Base-by-base conservation (phyloP, 495 filamentous ascomycete species). In the Aspergillus ostianus region DNA sequence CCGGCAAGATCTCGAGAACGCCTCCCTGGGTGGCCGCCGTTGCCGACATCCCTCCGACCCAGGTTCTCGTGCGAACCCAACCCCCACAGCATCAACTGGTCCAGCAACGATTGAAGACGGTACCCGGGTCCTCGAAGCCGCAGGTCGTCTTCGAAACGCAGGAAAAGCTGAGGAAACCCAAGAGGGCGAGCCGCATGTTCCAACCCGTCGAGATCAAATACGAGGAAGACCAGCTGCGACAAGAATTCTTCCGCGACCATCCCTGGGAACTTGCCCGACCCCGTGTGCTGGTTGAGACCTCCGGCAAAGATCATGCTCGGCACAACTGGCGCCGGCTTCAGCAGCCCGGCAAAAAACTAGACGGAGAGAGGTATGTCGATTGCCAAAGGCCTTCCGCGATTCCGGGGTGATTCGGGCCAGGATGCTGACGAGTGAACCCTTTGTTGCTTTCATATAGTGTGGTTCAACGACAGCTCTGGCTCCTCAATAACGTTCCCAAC, bases 251-350 rank as follows among this genome's bases (percentile, higher is more conserved):
- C 77, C 81, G 80, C 60, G 93, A 98, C 72, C 94, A 98, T 74
- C 94, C 94, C 5, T 98, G 94, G 94, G 94, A 98, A 71, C 79
- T 98, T 67, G 94, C 95, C 29, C 82, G 94, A 62, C 94, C 94
- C 53, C 82, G 87, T 63, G 81, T 97, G 61, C 73, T 98, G 26
- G 76, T 97, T 13, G 94, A 98, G 75, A 82, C 85, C 66, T 87
- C 93, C 67, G 94, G 94, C 26, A 89, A 85, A 69, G 94, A 98
- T 70, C 82, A 77, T 44, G 79, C 85, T 63, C 78, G 75, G 51
- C 85, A 84, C 57, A 90, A 98, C 73, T 98, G 94, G 94, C 88
- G 87, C 62, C 86, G 77, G 66, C 74, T 96, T 57, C 74, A 77
- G 70, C 93, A 98, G 74, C 83, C 81, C n/a, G 90, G 87, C 47